Conservation (phyloP, 2,329 filamentous ascomycete species). For the Hypoxylon sp. region DNA sequence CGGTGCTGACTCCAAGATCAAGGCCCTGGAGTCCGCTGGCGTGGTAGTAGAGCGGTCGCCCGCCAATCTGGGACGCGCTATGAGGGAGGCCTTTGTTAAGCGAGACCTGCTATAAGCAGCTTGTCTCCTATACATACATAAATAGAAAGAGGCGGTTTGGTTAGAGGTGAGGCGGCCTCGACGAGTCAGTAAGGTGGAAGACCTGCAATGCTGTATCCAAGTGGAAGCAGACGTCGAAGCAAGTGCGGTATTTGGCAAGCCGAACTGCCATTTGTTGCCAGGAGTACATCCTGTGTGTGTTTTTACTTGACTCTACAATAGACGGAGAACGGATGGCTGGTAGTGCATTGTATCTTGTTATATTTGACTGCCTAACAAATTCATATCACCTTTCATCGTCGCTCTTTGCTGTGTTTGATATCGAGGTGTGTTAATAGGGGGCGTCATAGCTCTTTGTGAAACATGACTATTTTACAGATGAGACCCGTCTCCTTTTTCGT, state of each 20-base stretch:
- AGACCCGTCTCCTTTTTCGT: too few species aligned
- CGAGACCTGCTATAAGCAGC: constrained; percentile 85
- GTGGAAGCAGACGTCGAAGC: constrained; percentile 12
- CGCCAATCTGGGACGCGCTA: constrained; percentile 89
- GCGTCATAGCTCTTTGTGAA: too few species aligned
- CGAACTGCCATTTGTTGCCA: constrained; percentile 15
- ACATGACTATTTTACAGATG: too few species aligned
- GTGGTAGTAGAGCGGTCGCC: constrained; percentile 97
- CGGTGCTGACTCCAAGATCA: constrained; percentile 98
- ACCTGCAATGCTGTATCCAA: constrained; percentile 15
- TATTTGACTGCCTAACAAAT: constrained; percentile 29
- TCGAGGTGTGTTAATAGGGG: too few species aligned
- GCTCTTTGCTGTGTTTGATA: not conserved
- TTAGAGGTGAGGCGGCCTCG: constrained; percentile 22
- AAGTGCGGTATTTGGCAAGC: constrained; percentile 14
- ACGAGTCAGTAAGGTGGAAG: constrained; percentile 3
- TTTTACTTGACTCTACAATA: constrained; percentile 40
- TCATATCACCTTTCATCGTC: not conserved
- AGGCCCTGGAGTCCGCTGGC: constrained; percentile 90
- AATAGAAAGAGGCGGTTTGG: constrained; percentile 10
- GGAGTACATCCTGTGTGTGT: constrained; percentile 29
- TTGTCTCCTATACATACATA: constrained; percentile 2
- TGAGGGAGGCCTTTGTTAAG: constrained; percentile 96
- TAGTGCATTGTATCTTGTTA: constrained; percentile 38
- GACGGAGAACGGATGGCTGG: constrained; percentile 35